A percentile compares a stretch with the other conserved stretches of the same genome.
Conservation (phyloP, 2,329 filamentous ascomycete species). For the Tolypocladium inflatum region DNA sequence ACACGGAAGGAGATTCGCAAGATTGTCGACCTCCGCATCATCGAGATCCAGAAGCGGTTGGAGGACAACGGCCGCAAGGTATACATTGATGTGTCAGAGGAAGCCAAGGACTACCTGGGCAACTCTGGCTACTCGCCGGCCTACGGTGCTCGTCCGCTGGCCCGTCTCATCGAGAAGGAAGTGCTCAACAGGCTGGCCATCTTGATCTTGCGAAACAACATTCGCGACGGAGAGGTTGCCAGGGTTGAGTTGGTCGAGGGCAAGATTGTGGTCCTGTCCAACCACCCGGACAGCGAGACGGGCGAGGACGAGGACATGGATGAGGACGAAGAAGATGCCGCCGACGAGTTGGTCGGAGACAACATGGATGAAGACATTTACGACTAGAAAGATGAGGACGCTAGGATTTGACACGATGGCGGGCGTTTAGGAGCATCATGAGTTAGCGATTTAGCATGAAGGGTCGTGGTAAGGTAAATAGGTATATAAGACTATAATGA, state of each 20-base stretch:
- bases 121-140: slow-evolving; percentile 87
- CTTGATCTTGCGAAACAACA: slow-evolving; percentile 74
- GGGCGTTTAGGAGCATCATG: neutral
- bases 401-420: neutral
- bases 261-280: slow-evolving; percentile 71
- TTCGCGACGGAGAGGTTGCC: slow-evolving; percentile 79
- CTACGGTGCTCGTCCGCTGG: slow-evolving; percentile 84
- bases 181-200: slow-evolving; percentile 90
- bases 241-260: slow-evolving; percentile 70
- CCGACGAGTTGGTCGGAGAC: slow-evolving; percentile 56
- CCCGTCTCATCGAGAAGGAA: slow-evolving; percentile 90
- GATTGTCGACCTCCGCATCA: slow-evolving; percentile 85
- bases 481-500: neutral
- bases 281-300: slow-evolving; percentile 57
- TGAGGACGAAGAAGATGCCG: slow-evolving; percentile 62
- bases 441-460: neutral
- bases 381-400: slow-evolving; percentile 18
- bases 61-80: slow-evolving; percentile 77
- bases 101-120: slow-evolving; percentile 89
- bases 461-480: neutral
- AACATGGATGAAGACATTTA: slow-evolving; percentile 51
- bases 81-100: slow-evolving; percentile 67
- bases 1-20: slow-evolving; percentile 82
- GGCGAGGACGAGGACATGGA: slow-evolving; percentile 64
- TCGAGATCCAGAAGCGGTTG: slow-evolving; percentile 89